Evolutionary conservation across 192 early-diverging fungal genomes (phyloP), one percentile per base, ranked within the genome.

Genomic region (Haplosporangium gracile): DNA sequence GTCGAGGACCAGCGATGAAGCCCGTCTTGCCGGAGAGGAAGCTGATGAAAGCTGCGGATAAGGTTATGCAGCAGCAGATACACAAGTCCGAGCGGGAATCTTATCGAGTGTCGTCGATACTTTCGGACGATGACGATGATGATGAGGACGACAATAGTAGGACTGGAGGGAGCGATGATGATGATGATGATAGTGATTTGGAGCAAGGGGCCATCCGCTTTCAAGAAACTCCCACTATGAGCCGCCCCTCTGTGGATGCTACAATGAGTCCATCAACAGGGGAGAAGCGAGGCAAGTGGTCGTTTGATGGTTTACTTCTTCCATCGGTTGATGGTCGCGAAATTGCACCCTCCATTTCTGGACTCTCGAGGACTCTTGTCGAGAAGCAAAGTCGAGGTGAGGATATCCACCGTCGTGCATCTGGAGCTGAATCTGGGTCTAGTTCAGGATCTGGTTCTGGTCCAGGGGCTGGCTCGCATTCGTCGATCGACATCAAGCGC

Each of bases 311-410:
- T 5, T 29, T 29, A 3, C 60, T 65, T 34, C 4, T 65, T 9
- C 60, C 60, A 32, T 65, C 60, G 10, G 26, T 65, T 34, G 60
- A 34, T 32, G 60, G 60, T 15, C 60, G 11, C 3, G 60, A 65
- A 15, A 10, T 65, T 65, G 60, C 36, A 1, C 65, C 77, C 2
- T 84, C 72, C 32, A 70, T 81, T 63, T 74, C 79, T 69, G 79
- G 79, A 29, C 70, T 86, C 20, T 80, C 75, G 10, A 80, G 36
- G 42, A 32, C 43, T 1, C 57, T 81, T 4, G 43, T 86, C 18
- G 78, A 86, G 51, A 71, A 53, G 40, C 84, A 86, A 43, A 77
- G 84, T 38, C 29, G 69, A n/a, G 84, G 84, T 32, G 75, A 78
- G 36, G 75, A 79, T 32, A 63, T 77, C 18, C 29, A 32, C n/a